Conservation (phyloP, 306 rosid genomes). For the Castanea sativa region DNA sequence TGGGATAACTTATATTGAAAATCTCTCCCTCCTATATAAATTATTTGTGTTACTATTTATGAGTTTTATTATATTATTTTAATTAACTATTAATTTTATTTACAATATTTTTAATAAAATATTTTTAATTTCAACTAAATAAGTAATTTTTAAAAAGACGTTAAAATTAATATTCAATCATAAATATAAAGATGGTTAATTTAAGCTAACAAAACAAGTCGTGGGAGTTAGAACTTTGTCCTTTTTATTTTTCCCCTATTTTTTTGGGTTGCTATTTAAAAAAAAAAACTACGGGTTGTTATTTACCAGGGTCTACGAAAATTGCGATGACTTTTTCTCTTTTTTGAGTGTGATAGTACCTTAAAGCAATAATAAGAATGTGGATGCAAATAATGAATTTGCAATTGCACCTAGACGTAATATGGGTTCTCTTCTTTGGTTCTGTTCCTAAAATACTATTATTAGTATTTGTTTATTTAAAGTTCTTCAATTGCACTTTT, state of each 20-base stretch:
- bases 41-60: too few species aligned
- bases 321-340: neutral
- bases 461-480: neutral
- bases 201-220: too few species aligned
- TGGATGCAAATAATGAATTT: neutral
- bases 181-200: too few species aligned
- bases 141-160: too few species aligned
- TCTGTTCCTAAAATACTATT: neutral
- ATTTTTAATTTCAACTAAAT: too few species aligned
- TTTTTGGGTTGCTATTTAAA: neutral
- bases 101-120: too few species aligned
- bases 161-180: too few species aligned
- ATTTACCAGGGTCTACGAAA: neutral
- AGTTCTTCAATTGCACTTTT: neutral
- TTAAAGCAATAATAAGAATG: neutral
- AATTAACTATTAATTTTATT: too few species aligned
- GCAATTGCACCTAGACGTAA: conserved; percentile 9
- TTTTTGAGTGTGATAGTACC: neutral
- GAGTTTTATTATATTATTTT: too few species aligned
- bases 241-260: neutral
- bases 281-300: neutral
- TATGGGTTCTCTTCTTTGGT: neutral
- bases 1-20: too few species aligned
- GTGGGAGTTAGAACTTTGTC: too few species aligned
- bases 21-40: accelerated